A percentile compares a stretch with the other conserved stretches of the same genome.
These are phyloP conservation scores for Fusarium brachygibbosum DNA, from an alignment of 2,329 filamentous ascomycete species.

Conservation along the genomic window DNA sequence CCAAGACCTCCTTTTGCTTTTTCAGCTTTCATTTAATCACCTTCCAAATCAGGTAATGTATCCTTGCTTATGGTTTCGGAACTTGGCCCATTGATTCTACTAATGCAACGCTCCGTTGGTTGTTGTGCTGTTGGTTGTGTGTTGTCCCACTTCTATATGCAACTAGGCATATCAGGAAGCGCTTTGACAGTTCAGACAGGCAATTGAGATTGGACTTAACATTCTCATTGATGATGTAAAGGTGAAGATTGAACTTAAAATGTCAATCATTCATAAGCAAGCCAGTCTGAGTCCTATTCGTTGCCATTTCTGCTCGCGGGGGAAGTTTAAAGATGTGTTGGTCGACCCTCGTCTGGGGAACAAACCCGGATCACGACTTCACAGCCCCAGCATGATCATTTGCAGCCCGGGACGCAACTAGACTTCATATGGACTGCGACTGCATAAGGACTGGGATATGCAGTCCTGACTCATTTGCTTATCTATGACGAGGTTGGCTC, in stretches of 20 bases:
- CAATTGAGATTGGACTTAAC: no score
- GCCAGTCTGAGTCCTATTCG: rapidly evolving
- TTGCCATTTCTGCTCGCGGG: rapidly evolving
- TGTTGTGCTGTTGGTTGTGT: constrained; percentile 16
- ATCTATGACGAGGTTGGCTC: constrained; percentile 1
- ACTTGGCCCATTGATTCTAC: rapidly evolving
- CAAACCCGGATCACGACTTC: background rate
- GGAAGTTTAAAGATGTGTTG: background rate
- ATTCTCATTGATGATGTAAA: background rate
- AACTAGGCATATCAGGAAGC: constrained; percentile 8
- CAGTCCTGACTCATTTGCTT: background rate
- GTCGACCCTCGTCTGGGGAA: background rate
- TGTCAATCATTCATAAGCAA: rapidly evolving
- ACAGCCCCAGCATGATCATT: background rate
- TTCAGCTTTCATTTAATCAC: background rate
- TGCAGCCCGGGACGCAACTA: no score
- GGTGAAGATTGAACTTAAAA: background rate
- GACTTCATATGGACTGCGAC: background rate
- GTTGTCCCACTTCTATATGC: constrained; percentile 18
- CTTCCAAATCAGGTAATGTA: background rate
- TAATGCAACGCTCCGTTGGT: constrained; percentile 5
- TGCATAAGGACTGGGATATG: background rate
- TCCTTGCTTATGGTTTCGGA: rapidly evolving
- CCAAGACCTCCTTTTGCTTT: background rate
- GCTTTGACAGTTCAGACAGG: background rate